Base-by-base conservation (phyloP, 495 filamentous ascomycete species). In the Penicillium steckii region DNA sequence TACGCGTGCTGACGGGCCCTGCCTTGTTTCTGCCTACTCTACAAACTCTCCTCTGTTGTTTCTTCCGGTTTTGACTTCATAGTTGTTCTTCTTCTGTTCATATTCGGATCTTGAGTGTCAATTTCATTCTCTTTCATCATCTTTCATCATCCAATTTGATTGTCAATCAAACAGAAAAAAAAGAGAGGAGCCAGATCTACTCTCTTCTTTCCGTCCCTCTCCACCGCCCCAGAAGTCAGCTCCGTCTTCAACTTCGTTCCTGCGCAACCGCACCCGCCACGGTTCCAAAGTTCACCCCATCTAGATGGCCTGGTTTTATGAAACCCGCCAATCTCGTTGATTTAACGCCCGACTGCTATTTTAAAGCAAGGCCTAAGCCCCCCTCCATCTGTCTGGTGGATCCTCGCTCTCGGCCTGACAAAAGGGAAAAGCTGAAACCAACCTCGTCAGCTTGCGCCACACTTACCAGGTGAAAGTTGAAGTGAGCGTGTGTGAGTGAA, bases 401-500 rank as follows among this genome's bases (percentile, higher is more conserved):
- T 61, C 63, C 23, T 55, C n/a, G n/a, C 42, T 46, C 37, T 30
- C 32, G 30, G 54, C 64, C 62, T 61, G 57, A 68, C 52, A 62
- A 62, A 47, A 56, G 46, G 42, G 50, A 63, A 73, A 63, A 73
- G 70, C 73, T 74, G 71, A 76, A 74, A 65, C 50, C 46, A 52
- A 55, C 59, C 62, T 67, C 60, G 65, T 75, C 69, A 76, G 72
- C 72, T 77, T 77, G 72, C 73, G 73, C 73, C 72, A 77, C 73
- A 74, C 69, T 74, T 66, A 64, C 66, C 61, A 62, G 69, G 69
- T 72, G 61, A 67, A 63, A 22, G 32, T 5, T 45, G 23, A 22
- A 38, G 33, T n/a, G 33, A 38, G 33, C 4, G 10, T 29, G 43
- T 13, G 46, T 23, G 53, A 25, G 29, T 46, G 46, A 56, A 52